Evolutionary conservation across 495 filamentous ascomycete genomes (phyloP).

Genomic region (Astrothelium subdiscretum): DNA sequence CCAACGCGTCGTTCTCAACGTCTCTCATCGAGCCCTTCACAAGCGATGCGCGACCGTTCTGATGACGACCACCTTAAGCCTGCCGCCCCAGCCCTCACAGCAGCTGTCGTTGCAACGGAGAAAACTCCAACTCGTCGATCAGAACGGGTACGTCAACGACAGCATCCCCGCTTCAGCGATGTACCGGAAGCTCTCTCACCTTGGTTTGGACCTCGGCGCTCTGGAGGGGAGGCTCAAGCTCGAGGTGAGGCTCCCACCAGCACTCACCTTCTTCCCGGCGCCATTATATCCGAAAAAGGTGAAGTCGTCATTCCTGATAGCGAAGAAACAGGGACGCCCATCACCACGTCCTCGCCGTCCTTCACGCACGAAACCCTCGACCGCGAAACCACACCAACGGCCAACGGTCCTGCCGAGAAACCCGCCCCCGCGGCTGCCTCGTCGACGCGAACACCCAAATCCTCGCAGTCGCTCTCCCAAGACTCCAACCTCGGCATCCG

Average conservation of each 20-base stretch:
- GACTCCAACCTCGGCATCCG: conserved; percentile 37
- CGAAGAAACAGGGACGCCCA: background rate
- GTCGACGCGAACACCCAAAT: background rate
- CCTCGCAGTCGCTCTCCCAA: background rate
- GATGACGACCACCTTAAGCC: background rate
- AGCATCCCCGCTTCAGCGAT: conserved; percentile 8
- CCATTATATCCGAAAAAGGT: background rate
- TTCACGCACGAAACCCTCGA: background rate
- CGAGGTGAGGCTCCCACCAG: background rate
- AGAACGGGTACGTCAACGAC: background rate
- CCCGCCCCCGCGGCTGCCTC: no score
- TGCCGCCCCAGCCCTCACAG: background rate
- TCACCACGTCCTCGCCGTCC: background rate
- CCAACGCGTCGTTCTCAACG: background rate
- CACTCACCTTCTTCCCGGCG: background rate
- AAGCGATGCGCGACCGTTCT: background rate
- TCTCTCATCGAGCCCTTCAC: background rate
- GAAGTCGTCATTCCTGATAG: background rate
- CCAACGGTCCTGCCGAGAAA: background rate
- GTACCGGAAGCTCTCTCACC: conserved; percentile 22
- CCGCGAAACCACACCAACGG: background rate
- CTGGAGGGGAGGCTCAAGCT: background rate
- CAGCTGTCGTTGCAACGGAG: background rate
- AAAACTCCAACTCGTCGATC: background rate
- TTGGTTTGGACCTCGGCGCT: conserved; percentile 22